These are phyloP conservation scores for Leucaena leucocephala DNA, from an alignment of 306 rosid genomes.

Conservation along the genomic window DNA sequence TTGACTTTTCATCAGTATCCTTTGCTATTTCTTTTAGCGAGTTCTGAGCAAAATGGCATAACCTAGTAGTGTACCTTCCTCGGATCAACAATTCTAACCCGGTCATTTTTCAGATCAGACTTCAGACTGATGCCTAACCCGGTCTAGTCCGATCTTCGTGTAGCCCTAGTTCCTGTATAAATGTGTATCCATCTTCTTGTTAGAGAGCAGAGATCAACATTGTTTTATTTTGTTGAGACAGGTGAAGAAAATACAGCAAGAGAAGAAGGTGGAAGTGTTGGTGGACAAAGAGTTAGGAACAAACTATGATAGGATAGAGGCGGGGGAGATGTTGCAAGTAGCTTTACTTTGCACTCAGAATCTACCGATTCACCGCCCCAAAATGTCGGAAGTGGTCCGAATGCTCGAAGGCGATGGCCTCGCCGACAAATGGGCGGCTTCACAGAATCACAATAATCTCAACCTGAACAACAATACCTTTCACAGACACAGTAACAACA, in stretches of 20 bases:
- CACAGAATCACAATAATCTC: slow-evolving; percentile 56
- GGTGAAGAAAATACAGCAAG: slow-evolving; percentile 89
- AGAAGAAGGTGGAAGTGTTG: slow-evolving; percentile 74
- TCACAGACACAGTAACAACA: slow-evolving; percentile 51
- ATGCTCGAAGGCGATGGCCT: slow-evolving; percentile 99
- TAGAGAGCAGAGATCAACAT: slow-evolving; percentile 25
- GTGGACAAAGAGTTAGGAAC: slow-evolving; percentile 86
- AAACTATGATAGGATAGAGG: slow-evolving; percentile 84
- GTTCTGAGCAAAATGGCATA: background rate
- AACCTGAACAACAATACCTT: slow-evolving; percentile 50
- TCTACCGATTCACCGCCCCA: slow-evolving; percentile 90
- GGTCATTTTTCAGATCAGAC: too few species aligned
- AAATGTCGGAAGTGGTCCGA: slow-evolving; percentile 96
- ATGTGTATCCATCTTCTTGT: slow-evolving; percentile 4
- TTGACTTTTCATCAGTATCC: background rate
- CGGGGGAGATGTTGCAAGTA: slow-evolving; percentile 92
- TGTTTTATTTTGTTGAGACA: slow-evolving; percentile 42
- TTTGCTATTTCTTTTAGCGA: background rate
- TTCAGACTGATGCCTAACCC: too few species aligned
- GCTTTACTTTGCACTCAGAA: slow-evolving; percentile 88
- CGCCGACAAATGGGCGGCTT: slow-evolving; percentile 94
- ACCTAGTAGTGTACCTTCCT: background rate
- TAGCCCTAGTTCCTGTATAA: too few species aligned
- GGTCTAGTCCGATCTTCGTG: too few species aligned
- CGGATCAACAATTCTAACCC: too few species aligned